Base-by-base conservation (phyloP, 495 filamentous ascomycete genomes). In the Haplographium delicatum region DNA sequence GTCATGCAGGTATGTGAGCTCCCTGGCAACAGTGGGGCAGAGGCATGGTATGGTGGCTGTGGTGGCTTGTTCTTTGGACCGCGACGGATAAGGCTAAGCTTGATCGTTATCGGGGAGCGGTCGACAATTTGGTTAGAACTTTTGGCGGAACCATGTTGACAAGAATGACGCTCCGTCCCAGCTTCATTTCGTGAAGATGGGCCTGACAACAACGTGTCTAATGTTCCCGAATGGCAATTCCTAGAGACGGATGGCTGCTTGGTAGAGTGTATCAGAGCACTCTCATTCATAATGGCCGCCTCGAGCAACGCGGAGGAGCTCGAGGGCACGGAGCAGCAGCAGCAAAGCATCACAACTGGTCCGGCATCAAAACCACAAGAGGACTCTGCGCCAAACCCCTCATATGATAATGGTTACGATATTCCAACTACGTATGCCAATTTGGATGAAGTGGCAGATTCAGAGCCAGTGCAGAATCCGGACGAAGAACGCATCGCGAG, bases 391-490 rank as follows among this genome's bases (percentile, higher is more conserved):
- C 28, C 33, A 26, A 19, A 24, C 10, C 13, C 11, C 2, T 43
- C 40, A 1, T 40, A 51, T 9, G 38, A 34, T 37, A 22, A 27
- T n/a, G 52, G 30, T 5, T 56, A 59, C 33, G 47, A 52, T 39
- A 31, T 53, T 3, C 57, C 51, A 30, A 44, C 27, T 13, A 5
- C 54, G 1, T 78, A 76, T 51, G 61, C 47, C 18, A 72, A 74
- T 55, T 63, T 78, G 19, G 65, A 69, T 45, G 77, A 78, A 54
- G 44, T 71, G 10, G 61, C 62, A n/a, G 64, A 47, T 19, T 58
- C 69, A 34, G 62, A 70, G 18, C 70, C 71, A 11, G 61, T 75
- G 6, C 66, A 70, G 39, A 73, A 69, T 39, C 67, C 65, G 6
- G 57, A 72, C 34, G 65, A 73, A 48, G 60, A 66, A 19, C 46